Base-by-base conservation (phyloP, 2,329 filamentous ascomycete species). In the Talaromyces sp. region DNA sequence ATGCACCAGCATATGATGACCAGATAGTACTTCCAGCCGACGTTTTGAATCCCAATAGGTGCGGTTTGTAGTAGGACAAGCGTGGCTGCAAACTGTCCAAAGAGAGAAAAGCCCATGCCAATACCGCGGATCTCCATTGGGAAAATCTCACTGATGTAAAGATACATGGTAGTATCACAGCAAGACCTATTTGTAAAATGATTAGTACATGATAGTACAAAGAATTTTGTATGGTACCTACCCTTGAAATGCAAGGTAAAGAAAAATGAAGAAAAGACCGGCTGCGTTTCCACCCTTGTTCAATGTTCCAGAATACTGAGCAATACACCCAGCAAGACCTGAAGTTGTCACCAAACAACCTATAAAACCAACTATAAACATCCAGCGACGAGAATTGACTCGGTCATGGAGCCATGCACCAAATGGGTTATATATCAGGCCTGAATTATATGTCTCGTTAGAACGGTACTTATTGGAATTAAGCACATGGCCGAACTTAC, bases 11-110 rank as follows among this genome's bases (percentile, higher is more conserved):
- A 70, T 29, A 81, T 79, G 32, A 81, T 75, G 27, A 82, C 73
- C 0, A 82, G 71, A 61, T 80, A 81, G 65, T 80, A 82, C 66
- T 80, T 81, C 80, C 80, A 82, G 6, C 78, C 78, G 0, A 79
- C 73, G 5, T 75, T 69, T 6, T 72, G 72, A 63, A 81, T 78
- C 0, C 76, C 77, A 57, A 75, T 75, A 0, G 78, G 77, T 0
- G 73, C 77, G 0, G 78, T 81, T 64, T 83, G 77, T 0, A 82
- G 70, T 0, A 82, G 72, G 24, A 82, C 78, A 1, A 83, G 71
- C 0, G 79, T 81, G 0, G 79, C 73, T 2, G 78, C 75, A 62
- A 81, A 81, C 61, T 81, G 79, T 3, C 80, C 80, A 57, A 82
- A 82, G 1, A 83, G 63, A 0, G 78, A 80, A 67, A 82, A 80